phyloP scores from a whole-genome alignment of 2,329 filamentous ascomycete genomes.

The Penicillium nordicum region DNA sequence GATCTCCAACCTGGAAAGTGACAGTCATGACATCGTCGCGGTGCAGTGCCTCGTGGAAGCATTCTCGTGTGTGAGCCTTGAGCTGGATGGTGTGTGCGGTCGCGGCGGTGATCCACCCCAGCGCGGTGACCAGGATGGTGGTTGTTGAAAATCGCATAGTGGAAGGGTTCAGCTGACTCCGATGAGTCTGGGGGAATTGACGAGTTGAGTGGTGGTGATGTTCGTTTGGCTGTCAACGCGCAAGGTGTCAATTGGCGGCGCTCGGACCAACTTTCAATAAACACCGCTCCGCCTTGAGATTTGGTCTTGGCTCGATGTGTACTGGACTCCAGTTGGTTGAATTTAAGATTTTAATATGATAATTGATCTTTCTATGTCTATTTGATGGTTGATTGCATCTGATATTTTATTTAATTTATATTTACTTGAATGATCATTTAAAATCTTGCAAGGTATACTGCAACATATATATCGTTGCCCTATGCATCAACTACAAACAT shows the following conservation, averaged over 20 bases:
- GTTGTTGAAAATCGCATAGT: conserved; percentile 43
- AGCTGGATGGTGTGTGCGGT: conserved; percentile 94
- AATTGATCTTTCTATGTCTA: not conserved
- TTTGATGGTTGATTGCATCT: not conserved
- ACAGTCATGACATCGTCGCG: conserved; percentile 97
- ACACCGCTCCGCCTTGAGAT: conserved; percentile 11
- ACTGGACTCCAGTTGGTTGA: not conserved
- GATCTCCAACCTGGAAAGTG: conserved; percentile 94
- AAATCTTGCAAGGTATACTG: too few relatives aligned
- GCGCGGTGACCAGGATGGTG: conserved; percentile 48
- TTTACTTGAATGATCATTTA: not conserved
- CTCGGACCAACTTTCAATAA: conserved; percentile 34
- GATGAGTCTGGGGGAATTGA: not conserved
- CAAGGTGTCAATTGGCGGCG: conserved; percentile 38
- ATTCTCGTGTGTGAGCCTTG: conserved; percentile 88
- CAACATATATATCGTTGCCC: not conserved
- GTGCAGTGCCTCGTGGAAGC: conserved; percentile 93
- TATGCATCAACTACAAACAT: not conserved
- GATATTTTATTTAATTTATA: rapidly evolving
- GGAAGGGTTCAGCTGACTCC: conserved; percentile 2
- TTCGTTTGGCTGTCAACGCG: conserved; percentile 22
- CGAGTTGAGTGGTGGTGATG: conserved; percentile 7
- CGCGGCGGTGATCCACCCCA: conserved; percentile 58
- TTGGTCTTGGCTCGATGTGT: not conserved
- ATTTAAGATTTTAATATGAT: not conserved